A percentile compares a stretch with the other conserved stretches of the same genome.
Conservation (phyloP, 108 stramenopile species). For the Fragilaria radians region DNA sequence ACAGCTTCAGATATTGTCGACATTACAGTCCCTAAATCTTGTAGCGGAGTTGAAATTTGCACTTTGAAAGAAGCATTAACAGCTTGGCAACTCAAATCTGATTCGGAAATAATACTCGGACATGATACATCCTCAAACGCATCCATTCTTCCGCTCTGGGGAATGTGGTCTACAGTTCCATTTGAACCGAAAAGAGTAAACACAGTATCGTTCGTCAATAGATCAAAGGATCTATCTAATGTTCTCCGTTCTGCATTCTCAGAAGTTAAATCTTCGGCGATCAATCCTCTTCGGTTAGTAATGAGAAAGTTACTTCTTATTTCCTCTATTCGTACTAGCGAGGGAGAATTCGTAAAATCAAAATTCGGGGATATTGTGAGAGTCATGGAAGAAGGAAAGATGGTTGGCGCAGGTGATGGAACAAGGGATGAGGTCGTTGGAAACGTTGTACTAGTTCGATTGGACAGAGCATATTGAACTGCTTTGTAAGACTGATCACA, state of each 20-base stretch:
- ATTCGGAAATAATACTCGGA: background rate
- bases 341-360: too few species aligned
- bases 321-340: too few species aligned
- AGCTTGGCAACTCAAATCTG: background rate
- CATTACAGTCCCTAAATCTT: background rate
- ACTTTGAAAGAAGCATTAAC: background rate
- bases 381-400: background rate
- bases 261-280: background rate
- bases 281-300: background rate
- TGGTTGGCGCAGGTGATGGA: background rate
- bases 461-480: background rate
- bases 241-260: background rate
- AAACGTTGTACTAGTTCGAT: too few species aligned
- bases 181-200: background rate
- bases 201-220: background rate
- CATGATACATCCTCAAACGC: background rate
- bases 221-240: background rate
- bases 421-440: background rate
- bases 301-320: too few species aligned
- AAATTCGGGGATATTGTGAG: too few species aligned
- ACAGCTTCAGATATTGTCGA: background rate
- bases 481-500: background rate
- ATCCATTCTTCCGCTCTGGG: background rate
- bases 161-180: background rate
- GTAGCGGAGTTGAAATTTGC: background rate